Evolutionary conservation across 192 early-diverging fungal species (phyloP).

Genomic region (Ambispora gerdemannii): DNA sequence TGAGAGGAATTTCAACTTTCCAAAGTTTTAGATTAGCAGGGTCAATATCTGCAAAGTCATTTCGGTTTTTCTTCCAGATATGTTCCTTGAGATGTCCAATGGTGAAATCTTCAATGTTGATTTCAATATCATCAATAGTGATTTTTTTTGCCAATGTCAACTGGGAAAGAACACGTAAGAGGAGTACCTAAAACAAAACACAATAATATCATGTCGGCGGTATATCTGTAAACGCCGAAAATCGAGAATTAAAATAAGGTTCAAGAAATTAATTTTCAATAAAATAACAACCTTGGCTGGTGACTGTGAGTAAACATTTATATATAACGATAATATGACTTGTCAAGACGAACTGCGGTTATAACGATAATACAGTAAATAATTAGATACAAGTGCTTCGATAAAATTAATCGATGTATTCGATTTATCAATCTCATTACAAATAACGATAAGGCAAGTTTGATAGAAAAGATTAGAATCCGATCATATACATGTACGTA

Average conservation of each 20-base stretch:
- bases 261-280: background rate
- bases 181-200: constrained; percentile 1
- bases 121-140: background rate
- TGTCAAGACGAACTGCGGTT: too few species aligned
- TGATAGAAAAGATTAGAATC: too few species aligned
- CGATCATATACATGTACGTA: too few species aligned
- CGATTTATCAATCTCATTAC: too few species aligned
- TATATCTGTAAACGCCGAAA: constrained; percentile 8
- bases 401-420: too few species aligned
- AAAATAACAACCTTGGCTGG: too few species aligned
- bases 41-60: too few species aligned
- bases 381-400: too few species aligned
- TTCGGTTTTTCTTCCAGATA: constrained; percentile 7
- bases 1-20: constrained; percentile 1
- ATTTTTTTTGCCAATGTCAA: constrained; percentile 6
- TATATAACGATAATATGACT: too few species aligned
- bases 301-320: too few species aligned
- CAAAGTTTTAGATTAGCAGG: background rate
- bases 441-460: too few species aligned
- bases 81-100: constrained; percentile 13
- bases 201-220: background rate
- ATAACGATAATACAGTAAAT: too few species aligned
- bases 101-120: constrained; percentile 6
- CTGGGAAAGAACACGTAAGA: background rate
- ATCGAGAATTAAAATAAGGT: constrained; percentile 2